A percentile compares a stretch with the other conserved stretches of the same genome.
phyloP scores from a whole-genome alignment of 345 rosid genomes.

The Arabidopsis thaliana region TAIR10.1 NC_003075.7:15396001-15396500 shows the following conservation, averaged over 20 bases:
- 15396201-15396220: conserved; percentile 43
- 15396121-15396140: conserved; percentile 31
- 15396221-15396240: conserved; percentile 43
- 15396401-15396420: conserved; percentile 13
- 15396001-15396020: conserved; percentile 39
- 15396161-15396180: conserved; percentile 38
- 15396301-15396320: conserved; percentile 26
- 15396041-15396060: conserved; percentile 24
- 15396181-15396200: conserved; percentile 37
- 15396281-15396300: conserved; percentile 11
- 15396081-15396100: conserved; percentile 36
- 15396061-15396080: conserved; percentile 43
- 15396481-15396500: conserved; percentile 14
- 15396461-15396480: neutral
- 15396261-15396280: conserved; percentile 1
- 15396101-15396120: conserved; percentile 44
- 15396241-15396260: conserved; percentile 23
- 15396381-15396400: conserved; percentile 15
- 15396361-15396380: conserved; percentile 12
- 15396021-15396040: conserved; percentile 33
- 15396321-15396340: neutral
- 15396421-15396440: neutral
- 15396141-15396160: conserved; percentile 41
- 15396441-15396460: conserved; percentile 8
- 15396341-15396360: conserved; percentile 18